Evolutionary conservation across 78 protist species (phyloP).

Genomic region (Parvularia atlantis): DNA sequence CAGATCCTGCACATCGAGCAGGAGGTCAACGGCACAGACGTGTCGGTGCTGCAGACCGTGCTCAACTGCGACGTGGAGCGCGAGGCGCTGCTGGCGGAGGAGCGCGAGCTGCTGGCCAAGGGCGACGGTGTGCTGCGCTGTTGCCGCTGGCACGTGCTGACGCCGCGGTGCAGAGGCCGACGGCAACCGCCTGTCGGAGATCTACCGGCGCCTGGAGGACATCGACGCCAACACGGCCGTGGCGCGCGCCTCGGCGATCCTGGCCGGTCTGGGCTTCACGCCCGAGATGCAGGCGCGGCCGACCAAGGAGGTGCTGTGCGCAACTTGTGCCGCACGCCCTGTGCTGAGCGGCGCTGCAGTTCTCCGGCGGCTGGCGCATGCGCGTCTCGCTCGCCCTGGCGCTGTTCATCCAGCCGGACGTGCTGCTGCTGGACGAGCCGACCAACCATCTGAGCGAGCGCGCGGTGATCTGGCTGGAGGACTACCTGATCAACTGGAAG

Average conservation of each 20-base stretch:
- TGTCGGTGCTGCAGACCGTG: constrained; percentile 18
- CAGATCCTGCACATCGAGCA: constrained; percentile 58
- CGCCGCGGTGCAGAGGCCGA: not conserved
- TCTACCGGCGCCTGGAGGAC: constrained; percentile 20
- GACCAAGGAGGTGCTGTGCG: constrained; percentile 4
- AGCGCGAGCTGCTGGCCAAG: not conserved
- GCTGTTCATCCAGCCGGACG: constrained; percentile 72
- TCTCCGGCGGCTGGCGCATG: constrained; percentile 95
- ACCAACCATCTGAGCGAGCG: constrained; percentile 72
- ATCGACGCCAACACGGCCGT: constrained; percentile 21
- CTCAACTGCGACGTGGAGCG: constrained; percentile 1
- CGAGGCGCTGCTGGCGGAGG: no score
- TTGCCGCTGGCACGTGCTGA: no score
- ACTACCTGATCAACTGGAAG: constrained; percentile 52
- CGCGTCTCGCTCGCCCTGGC: constrained; percentile 86
- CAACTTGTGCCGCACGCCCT: not conserved
- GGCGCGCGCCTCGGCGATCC: constrained; percentile 24
- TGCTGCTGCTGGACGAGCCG: constrained; percentile 86
- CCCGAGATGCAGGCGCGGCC: constrained; percentile 26
- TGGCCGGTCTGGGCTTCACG: constrained; percentile 68
- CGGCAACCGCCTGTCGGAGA: not conserved
- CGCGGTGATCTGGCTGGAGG: constrained; percentile 84
- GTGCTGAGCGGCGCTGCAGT: no score
- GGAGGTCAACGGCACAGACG: constrained; percentile 24
- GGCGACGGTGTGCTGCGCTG: not conserved